Evolutionary conservation across 495 filamentous ascomycete species (phyloP).

Genomic region (Clohesyomyces aquaticus): DNA sequence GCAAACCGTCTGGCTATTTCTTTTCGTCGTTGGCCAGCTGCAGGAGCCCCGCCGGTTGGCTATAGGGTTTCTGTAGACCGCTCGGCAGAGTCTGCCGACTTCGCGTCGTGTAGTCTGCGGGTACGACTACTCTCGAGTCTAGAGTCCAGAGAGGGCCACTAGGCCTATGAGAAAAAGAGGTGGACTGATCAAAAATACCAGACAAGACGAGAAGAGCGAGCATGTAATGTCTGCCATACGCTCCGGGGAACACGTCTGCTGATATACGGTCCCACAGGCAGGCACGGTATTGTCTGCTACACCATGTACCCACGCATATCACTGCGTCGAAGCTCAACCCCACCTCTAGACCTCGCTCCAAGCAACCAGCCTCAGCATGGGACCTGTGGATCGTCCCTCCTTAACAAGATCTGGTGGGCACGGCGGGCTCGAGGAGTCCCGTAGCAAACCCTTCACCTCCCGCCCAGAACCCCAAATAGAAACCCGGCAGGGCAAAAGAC

Average conservation of each 20-base stretch:
- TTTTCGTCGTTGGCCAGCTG: not conserved
- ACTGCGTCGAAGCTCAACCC: not conserved
- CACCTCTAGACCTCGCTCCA: not conserved
- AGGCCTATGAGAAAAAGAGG: too few relatives aligned
- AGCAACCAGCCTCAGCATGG: not conserved
- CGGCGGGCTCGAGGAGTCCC: not conserved
- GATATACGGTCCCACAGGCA: too few relatives aligned
- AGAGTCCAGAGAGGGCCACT: too few relatives aligned
- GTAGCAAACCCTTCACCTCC: not conserved
- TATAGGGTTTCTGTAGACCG: not conserved
- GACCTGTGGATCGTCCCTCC: not conserved
- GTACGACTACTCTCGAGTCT: too few relatives aligned
- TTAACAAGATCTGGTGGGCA: not conserved
- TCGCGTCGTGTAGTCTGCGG: not conserved
- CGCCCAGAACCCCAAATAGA: too few relatives aligned
- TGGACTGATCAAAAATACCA: too few relatives aligned
- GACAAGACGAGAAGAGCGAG: too few relatives aligned
- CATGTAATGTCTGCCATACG: too few relatives aligned
- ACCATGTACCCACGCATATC: slow-evolving; percentile 1
- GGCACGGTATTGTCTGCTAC: too few relatives aligned
- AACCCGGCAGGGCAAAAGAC: too few relatives aligned
- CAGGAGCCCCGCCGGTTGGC: not conserved
- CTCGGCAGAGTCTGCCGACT: not conserved
- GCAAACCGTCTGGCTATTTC: not conserved
- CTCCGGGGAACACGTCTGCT: not conserved